phyloP scores from a whole-genome alignment of 1,284 basidiomycete genomes.

The Apiotrichum laibachii region DNA sequence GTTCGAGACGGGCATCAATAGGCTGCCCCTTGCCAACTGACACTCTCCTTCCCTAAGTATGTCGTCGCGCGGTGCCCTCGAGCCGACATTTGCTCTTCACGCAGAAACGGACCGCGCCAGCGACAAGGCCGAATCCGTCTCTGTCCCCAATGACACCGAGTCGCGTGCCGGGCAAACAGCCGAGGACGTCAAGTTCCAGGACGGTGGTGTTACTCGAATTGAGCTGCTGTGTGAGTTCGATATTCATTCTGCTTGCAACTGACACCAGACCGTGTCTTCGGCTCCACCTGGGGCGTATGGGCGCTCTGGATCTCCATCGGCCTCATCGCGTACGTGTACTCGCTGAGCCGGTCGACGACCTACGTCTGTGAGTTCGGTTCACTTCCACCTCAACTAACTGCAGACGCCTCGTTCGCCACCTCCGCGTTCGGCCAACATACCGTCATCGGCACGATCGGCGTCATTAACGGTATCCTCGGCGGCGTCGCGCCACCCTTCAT shows the following conservation, averaged over 20 bases:
- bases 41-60: too few relatives aligned
- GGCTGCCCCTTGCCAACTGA: too few relatives aligned
- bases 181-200: not conserved
- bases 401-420: constrained; percentile 37
- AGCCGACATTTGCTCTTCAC: too few relatives aligned
- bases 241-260: not conserved
- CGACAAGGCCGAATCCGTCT: too few relatives aligned
- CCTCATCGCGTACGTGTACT: constrained; percentile 30
- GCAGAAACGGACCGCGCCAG: too few relatives aligned
- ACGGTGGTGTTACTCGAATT: not conserved
- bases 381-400: not conserved
- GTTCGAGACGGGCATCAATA: too few relatives aligned
- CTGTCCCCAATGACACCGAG: too few relatives aligned
- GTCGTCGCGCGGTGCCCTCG: too few relatives aligned
- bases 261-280: constrained; percentile 3
- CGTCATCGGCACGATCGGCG: constrained; percentile 36
- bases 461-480: constrained; percentile 36
- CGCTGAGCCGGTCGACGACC: constrained; percentile 28
- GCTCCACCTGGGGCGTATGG: not conserved
- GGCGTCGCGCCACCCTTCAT: constrained; percentile 45
- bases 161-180: not conserved
- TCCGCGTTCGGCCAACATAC: constrained; percentile 40
- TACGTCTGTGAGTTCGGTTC: constrained; percentile 19
- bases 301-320: constrained; percentile 21
- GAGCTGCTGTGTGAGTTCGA: not conserved